A percentile compares a stretch with the other conserved stretches of the same genome.
Evolutionary conservation across 73 alveolate genomes (phyloP).

Genomic region (Uronychia setigera): DNA sequence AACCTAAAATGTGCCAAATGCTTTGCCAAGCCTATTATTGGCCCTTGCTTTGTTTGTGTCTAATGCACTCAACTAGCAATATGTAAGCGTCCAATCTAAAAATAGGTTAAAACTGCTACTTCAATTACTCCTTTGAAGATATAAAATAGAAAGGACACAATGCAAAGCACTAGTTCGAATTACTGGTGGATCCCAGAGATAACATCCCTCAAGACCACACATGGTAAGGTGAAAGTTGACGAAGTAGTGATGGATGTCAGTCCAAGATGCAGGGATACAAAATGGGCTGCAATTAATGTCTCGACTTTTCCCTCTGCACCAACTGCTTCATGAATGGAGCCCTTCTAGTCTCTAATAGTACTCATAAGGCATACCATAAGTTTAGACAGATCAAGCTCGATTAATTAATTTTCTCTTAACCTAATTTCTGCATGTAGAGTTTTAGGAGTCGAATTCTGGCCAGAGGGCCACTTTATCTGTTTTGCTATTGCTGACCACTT

Average conservation of each 20-base stretch:
- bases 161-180: slow-evolving; percentile 56
- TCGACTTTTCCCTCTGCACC: slow-evolving; percentile 56
- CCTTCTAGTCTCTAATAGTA: slow-evolving; percentile 26
- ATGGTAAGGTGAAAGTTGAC: neutral
- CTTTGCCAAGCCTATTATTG: slow-evolving; percentile 86
- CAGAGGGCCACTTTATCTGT: no score
- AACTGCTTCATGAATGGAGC: slow-evolving; percentile 37
- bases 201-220: neutral
- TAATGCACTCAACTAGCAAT: slow-evolving; percentile 56
- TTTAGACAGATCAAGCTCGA: slow-evolving; percentile 30
- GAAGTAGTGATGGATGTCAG: slow-evolving; percentile 38
- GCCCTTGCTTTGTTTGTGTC: slow-evolving; percentile 85
- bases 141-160: slow-evolving; percentile 56
- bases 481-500: no score
- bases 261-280: slow-evolving; percentile 26
- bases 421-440: no score
- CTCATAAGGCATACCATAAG: slow-evolving; percentile 53
- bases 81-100: slow-evolving; percentile 15
- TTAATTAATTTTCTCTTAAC: no score
- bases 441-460: no score
- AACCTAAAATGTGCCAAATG: slow-evolving; percentile 77
- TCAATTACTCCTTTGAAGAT: slow-evolving; percentile 37
- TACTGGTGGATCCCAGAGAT: slow-evolving; percentile 49
- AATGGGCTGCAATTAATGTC: slow-evolving; percentile 47
- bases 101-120: slow-evolving; percentile 81